phyloP scores from a whole-genome alignment of 2,329 filamentous ascomycete species.

The Zopfia rhizophila region DNA sequence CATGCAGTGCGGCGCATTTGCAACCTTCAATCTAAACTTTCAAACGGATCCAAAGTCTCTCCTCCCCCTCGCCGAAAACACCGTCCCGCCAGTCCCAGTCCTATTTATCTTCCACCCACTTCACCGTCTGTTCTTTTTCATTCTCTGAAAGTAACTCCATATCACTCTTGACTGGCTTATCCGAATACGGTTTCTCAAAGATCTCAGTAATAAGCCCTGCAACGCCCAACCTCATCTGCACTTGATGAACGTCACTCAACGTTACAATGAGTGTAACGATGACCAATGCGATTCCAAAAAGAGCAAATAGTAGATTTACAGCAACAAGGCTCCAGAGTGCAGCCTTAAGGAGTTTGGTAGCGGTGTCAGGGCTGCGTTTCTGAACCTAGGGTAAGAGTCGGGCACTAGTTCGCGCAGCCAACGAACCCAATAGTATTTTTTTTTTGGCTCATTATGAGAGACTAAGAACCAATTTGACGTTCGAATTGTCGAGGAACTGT shows the following conservation, averaged over 20 bases:
- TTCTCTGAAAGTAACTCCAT: conserved; percentile 6
- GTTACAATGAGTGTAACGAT: conserved; percentile 13
- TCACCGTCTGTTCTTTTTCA: conserved; percentile 2
- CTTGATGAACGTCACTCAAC: conserved; percentile 19
- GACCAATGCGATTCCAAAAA: conserved; percentile 16
- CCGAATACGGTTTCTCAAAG: conserved; percentile 19
- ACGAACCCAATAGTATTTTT: too few relatives aligned
- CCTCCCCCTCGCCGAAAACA: too few relatives aligned
- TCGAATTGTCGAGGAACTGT: too few relatives aligned
- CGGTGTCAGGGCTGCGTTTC: conserved; percentile 15
- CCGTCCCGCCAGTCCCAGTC: conserved; percentile 14
- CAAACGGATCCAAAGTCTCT: too few relatives aligned
- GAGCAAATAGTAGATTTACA: conserved; percentile 20
- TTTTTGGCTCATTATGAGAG: too few relatives aligned
- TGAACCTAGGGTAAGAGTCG: conserved; percentile 13
- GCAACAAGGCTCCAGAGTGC: conserved; percentile 27
- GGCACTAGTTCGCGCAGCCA: conserved; percentile 16
- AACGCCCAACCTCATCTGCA: conserved; percentile 19
- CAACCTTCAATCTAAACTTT: too few relatives aligned
- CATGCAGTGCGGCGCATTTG: too few relatives aligned
- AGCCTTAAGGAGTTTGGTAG: conserved; percentile 20
- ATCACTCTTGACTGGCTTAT: conserved; percentile 6
- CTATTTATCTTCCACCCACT: conserved; percentile 11
- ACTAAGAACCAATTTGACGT: too few relatives aligned
- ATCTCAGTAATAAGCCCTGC: conserved; percentile 22